Conservation (phyloP, 1,139 yeast genomes). For the Arxiozyma bovina region DNA sequence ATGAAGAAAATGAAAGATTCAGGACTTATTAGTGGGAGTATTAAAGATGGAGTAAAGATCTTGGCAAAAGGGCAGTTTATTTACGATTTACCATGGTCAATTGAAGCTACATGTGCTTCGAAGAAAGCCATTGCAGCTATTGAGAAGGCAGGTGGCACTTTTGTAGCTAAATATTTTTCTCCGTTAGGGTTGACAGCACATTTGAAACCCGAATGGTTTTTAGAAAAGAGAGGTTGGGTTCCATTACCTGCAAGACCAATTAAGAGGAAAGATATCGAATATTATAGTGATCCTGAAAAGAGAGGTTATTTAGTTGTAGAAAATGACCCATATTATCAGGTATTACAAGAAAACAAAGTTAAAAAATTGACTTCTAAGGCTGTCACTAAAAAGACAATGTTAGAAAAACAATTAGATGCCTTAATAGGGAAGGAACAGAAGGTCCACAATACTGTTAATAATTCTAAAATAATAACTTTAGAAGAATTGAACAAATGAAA, state of each 20-base stretch:
- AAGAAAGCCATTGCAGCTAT: conserved; percentile 62
- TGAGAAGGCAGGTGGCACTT: conserved; percentile 63
- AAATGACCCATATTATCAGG: conserved; percentile 28
- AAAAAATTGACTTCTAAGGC: conserved; percentile 19
- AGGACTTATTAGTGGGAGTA: conserved; percentile 63
- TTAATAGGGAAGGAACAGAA: conserved; percentile 1
- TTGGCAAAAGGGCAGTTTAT: conserved; percentile 57
- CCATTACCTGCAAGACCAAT: conserved; percentile 86
- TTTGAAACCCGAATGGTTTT: conserved; percentile 61
- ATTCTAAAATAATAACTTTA: conserved; percentile 6
- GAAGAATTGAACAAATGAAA: conserved; percentile 3
- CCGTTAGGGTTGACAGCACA: conserved; percentile 62
- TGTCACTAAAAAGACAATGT: conserved; percentile 18
- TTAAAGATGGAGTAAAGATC: conserved; percentile 75
- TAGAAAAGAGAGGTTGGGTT: conserved; percentile 62
- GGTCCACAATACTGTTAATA: background rate
- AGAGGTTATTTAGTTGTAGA: conserved; percentile 61
- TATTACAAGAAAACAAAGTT: conserved; percentile 21
- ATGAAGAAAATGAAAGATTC: conserved; percentile 64
- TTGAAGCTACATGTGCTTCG: conserved; percentile 81
- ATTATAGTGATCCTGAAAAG: conserved; percentile 60
- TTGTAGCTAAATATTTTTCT: conserved; percentile 65
- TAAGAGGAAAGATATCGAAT: conserved; percentile 68
- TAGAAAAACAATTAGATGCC: conserved; percentile 24
- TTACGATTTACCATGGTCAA: conserved; percentile 53